phyloP scores from a whole-genome alignment of 2,329 filamentous ascomycete genomes.

The Seiridium unicorne region DNA sequence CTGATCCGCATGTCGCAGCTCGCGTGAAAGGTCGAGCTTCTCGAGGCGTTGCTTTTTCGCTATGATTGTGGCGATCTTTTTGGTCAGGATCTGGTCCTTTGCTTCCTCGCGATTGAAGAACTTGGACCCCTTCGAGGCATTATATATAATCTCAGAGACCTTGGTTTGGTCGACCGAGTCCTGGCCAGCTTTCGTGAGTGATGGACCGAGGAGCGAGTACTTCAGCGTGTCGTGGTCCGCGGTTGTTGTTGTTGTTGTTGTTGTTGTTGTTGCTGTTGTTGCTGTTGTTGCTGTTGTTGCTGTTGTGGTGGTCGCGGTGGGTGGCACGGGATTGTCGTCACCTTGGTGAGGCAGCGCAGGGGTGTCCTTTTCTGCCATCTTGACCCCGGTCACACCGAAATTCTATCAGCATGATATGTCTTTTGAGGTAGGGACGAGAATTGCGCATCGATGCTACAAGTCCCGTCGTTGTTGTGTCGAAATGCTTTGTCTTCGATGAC shows the following conservation, averaged over 20 bases:
- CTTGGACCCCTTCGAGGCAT: constrained; percentile 93
- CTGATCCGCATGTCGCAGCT: constrained; percentile 76
- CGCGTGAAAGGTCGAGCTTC: constrained; percentile 68
- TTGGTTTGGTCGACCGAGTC: constrained; percentile 91
- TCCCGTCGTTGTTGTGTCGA: neutral
- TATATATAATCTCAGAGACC: constrained; percentile 95
- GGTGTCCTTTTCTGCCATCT: too few species aligned
- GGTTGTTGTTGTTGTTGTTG: neutral
- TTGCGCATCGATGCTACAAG: too few species aligned
- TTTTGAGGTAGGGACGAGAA: too few species aligned
- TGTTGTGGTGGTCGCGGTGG: neutral
- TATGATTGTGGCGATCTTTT: constrained; percentile 80
- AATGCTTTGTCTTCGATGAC: neutral
- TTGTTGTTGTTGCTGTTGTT: neutral
- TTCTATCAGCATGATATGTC: too few species aligned
- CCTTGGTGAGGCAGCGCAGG: neutral
- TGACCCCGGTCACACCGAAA: too few species aligned
- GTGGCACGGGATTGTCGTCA: neutral
- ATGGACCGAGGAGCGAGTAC: constrained; percentile 86
- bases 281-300: neutral
- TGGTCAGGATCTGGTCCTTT: constrained; percentile 77
- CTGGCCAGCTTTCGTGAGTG: constrained; percentile 89
- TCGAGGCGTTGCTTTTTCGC: constrained; percentile 74
- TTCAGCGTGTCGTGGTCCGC: constrained; percentile 65
- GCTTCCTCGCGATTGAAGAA: constrained; percentile 90